These are phyloP conservation scores for Mycosarcoma maydis DNA, from an alignment of 1,284 basidiomycete species.

Conservation along the genomic window DNA sequence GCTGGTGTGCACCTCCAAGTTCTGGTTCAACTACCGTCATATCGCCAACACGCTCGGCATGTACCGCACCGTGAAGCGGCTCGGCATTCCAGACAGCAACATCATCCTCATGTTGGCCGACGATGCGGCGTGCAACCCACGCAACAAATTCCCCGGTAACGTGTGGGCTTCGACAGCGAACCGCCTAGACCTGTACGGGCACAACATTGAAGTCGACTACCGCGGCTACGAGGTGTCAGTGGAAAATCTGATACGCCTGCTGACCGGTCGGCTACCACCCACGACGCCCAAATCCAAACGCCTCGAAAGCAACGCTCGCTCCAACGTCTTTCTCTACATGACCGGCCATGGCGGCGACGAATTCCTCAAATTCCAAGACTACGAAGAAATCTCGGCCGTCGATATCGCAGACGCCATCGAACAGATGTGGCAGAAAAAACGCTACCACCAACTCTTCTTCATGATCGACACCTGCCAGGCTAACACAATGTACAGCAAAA, in stretches of 20 bases:
- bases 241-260: constrained; percentile 88
- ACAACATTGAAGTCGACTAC: constrained; percentile 97
- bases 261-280: constrained; percentile 72
- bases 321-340: constrained; percentile 97
- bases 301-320: constrained; percentile 86
- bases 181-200: constrained; percentile 88
- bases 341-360: constrained; percentile 98
- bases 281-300: constrained; percentile 87
- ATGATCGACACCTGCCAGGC: constrained; percentile 99
- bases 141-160: constrained; percentile 89
- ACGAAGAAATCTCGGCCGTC: constrained; percentile 94
- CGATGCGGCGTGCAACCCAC: constrained; percentile 90
- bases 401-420: constrained; percentile 92
- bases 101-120: constrained; percentile 99
- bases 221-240: constrained; percentile 97
- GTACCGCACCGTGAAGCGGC: constrained; percentile 97
- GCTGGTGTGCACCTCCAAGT: constrained; percentile 88
- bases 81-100: constrained; percentile 96
- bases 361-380: constrained; percentile 98
- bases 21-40: constrained; percentile 99
- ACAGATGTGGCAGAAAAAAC: constrained; percentile 96
- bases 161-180: constrained; percentile 85
- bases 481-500: constrained; percentile 91
- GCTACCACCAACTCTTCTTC: constrained; percentile 94
- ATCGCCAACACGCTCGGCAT: constrained; percentile 98